Conservation (phyloP, 768 basidiomycete genomes). For the Mycena belliarum region DNA sequence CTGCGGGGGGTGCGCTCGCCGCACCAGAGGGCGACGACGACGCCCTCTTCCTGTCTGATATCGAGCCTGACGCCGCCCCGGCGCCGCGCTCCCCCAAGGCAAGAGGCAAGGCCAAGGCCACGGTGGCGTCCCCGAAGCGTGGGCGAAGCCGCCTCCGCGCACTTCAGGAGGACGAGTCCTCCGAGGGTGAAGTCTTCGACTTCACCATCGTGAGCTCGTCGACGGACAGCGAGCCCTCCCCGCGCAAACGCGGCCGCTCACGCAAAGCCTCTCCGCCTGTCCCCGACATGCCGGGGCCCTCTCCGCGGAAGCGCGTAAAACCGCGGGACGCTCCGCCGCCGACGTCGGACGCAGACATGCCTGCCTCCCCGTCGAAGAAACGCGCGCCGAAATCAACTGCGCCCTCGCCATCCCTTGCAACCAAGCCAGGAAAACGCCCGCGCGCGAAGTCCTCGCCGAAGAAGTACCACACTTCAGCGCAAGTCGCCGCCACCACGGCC, state of each 20-base stretch:
- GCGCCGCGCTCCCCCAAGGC: constrained; percentile 3
- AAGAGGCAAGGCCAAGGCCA: constrained; percentile 11
- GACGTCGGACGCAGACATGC: neutral
- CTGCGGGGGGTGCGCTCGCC: constrained; percentile 31
- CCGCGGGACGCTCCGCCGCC: neutral
- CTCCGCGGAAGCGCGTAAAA: constrained; percentile 14
- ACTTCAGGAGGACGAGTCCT: constrained; percentile 8
- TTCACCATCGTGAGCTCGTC: constrained; percentile 25
- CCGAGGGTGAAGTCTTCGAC: constrained; percentile 28
- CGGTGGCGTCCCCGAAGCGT: neutral
- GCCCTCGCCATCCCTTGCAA: neutral
- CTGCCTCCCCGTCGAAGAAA: constrained; percentile 3
- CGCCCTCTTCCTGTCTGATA: constrained; percentile 35
- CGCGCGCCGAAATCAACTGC: constrained; percentile 1
- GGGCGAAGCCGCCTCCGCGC: neutral
- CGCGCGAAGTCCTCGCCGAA: neutral
- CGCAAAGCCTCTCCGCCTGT: constrained; percentile 14
- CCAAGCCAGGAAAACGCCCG: neutral
- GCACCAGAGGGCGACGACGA: constrained; percentile 33
- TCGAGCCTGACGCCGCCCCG: constrained; percentile 17
- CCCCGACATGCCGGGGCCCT: neutral
- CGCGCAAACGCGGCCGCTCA: constrained; percentile 27
- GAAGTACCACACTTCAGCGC: constrained; percentile 6
- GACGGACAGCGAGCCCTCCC: constrained; percentile 22
- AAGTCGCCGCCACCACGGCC: neutral